Percentiles rank a stretch among this genome's conserved stretches.
These are phyloP conservation scores for Scheffersomyces segobiensis DNA, from an alignment of 1,139 yeast genomes.

Conservation along the genomic window DNA sequence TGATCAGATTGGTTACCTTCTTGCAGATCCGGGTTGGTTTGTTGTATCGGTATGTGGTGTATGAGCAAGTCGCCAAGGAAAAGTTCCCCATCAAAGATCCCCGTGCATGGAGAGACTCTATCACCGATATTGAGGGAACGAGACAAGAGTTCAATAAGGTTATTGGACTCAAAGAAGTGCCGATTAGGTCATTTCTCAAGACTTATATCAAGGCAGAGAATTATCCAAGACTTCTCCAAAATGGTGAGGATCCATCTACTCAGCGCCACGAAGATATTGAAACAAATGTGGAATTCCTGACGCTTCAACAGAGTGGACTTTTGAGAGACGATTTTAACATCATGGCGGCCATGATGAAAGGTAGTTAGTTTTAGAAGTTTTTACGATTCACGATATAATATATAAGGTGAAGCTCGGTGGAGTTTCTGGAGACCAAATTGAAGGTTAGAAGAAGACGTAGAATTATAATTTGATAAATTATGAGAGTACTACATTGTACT, in stretches of 20 bases:
- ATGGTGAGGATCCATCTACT: not conserved
- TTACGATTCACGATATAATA: not conserved
- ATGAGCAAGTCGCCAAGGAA: constrained; percentile 22
- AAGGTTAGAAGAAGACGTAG: not conserved
- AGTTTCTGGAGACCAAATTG: not conserved
- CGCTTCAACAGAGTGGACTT: not conserved
- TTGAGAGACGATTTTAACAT: not conserved
- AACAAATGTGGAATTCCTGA: not conserved
- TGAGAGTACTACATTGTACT: no score
- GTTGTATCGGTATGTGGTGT: constrained; percentile 31
- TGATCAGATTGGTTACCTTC: constrained; percentile 33
- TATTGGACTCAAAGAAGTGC: constrained; percentile 27
- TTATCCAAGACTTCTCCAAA: constrained; percentile 23
- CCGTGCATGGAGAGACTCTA: constrained; percentile 28
- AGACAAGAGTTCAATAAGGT: constrained; percentile 27
- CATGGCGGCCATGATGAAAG: not conserved
- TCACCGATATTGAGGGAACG: constrained; percentile 25
- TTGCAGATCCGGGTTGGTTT: constrained; percentile 24
- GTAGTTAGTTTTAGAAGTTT: not conserved
- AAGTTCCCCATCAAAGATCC: constrained; percentile 33
- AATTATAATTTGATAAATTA: no score
- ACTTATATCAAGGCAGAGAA: constrained; percentile 28
- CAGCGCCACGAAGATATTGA: not conserved
- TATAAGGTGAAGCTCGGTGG: not conserved
- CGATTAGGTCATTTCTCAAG: constrained; percentile 26